Evolutionary conservation across 2,329 filamentous ascomycete genomes (phyloP).

Genomic region (Pseudogymnoascus sp.): DNA sequence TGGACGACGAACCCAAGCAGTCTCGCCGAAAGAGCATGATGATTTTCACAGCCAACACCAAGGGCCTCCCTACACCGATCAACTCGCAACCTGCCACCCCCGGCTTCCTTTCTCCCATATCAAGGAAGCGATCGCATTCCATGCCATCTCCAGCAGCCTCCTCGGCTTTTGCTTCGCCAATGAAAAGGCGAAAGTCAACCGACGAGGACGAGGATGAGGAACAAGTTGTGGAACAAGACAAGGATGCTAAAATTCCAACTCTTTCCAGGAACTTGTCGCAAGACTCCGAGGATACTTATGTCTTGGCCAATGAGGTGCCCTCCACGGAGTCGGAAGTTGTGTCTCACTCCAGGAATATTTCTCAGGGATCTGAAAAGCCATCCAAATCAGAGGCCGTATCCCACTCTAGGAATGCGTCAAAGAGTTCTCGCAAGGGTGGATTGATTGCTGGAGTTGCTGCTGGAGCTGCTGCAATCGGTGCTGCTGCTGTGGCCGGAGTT

Average conservation of each 20-base stretch:
- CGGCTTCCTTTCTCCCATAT: constrained; percentile 11
- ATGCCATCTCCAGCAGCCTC: constrained; percentile 19
- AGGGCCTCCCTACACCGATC: constrained; percentile 20
- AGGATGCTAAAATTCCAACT: background rate
- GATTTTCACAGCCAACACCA: constrained; percentile 25
- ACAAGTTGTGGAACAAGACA: background rate
- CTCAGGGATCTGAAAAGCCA: background rate
- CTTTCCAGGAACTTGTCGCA: constrained; percentile 8
- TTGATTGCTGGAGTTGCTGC: constrained; percentile 14
- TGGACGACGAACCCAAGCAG: constrained; percentile 32
- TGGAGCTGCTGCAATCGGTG: constrained; percentile 15
- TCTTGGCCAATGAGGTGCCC: constrained; percentile 1
- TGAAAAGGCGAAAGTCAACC: constrained; percentile 15
- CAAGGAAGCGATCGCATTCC: constrained; percentile 25
- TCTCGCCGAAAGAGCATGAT: constrained; percentile 35
- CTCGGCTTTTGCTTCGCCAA: constrained; percentile 15
- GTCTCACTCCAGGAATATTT: background rate
- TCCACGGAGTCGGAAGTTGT: background rate
- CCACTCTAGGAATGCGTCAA: background rate
- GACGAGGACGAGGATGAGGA: constrained; percentile 4
- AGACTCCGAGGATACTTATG: background rate
- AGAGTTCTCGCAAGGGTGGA: constrained; percentile 2
- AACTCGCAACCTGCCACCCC: constrained; percentile 20
- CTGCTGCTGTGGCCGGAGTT: constrained; percentile 17
- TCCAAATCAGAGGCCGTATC: background rate